Percentiles rank a stretch among this genome's conserved stretches.
phyloP scores from a whole-genome alignment of 2,329 filamentous ascomycete species.

The Aureobasidium sp. region DNA sequence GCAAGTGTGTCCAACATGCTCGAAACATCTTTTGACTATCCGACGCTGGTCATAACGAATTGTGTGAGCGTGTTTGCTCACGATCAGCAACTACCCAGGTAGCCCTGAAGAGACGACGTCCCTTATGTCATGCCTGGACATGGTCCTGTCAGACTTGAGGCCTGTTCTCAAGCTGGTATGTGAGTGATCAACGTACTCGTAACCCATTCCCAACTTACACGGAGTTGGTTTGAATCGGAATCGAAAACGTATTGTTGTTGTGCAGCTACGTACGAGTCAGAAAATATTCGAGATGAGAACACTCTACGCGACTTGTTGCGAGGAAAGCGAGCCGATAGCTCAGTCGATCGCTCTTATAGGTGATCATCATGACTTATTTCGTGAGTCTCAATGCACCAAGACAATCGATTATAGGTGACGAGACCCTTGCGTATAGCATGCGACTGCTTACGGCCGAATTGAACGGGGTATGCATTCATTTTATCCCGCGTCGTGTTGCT shows the following conservation, averaged over 20 bases:
- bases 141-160: neutral
- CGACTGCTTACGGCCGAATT: neutral
- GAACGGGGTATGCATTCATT: neutral
- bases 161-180: neutral
- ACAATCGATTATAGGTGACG: neutral
- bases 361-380: neutral
- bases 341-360: neutral
- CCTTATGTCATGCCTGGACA: neutral
- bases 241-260: neutral
- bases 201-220: neutral
- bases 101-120: neutral
- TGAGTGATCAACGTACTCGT: neutral
- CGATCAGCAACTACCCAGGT: too few species aligned
- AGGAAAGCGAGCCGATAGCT: neutral
- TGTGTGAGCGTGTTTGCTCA: neutral
- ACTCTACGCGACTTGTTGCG: neutral
- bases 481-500: neutral
- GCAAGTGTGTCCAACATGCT: neutral
- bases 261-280: neutral
- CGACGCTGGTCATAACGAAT: neutral
- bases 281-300: neutral
- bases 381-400: neutral
- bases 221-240: neutral
- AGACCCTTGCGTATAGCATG: too few species aligned
- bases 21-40: neutral